These are phyloP conservation scores for Chloranthus sessilifolius DNA, from an alignment of 164 flowering plant genomes.

Conservation along the genomic window DNA sequence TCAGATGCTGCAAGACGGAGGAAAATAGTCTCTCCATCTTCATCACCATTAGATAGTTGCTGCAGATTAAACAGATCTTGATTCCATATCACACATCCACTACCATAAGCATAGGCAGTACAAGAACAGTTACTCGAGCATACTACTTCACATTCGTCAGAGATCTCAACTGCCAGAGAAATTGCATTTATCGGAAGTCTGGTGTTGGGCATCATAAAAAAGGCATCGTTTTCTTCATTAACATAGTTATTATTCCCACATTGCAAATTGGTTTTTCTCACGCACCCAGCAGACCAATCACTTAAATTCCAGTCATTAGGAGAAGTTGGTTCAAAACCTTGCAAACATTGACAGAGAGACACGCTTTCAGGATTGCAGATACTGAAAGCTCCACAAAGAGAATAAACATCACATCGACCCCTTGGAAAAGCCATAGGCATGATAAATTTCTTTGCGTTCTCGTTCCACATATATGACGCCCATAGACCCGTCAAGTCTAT, in stretches of 20 bases:
- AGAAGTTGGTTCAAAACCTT: slow-evolving; percentile 14
- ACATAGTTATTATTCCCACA: too few species aligned
- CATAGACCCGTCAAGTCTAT: slow-evolving; percentile 18
- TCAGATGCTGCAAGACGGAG: slow-evolving; percentile 1
- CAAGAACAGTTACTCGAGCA: slow-evolving; percentile 18
- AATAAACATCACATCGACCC: slow-evolving; percentile 10
- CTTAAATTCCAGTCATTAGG: slow-evolving; percentile 10
- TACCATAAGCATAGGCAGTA: slow-evolving; percentile 10
- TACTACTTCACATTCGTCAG: slow-evolving; percentile 10
- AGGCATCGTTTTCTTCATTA: not conserved
- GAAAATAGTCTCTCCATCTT: not conserved
- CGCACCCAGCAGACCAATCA: slow-evolving; percentile 21
- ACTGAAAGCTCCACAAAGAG: slow-evolving; percentile 21
- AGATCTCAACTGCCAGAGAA: not conserved
- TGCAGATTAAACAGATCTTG: slow-evolving; percentile 9
- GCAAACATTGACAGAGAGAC: slow-evolving; percentile 11
- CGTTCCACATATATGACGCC: slow-evolving; percentile 11
- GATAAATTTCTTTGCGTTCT: slow-evolving; percentile 2
- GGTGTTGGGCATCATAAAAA: not conserved
- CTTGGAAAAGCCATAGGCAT: slow-evolving; percentile 21
- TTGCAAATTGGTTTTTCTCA: slow-evolving; percentile 11
- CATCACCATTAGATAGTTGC: not conserved
- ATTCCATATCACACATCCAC: slow-evolving; percentile 13
- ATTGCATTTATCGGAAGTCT: not conserved
- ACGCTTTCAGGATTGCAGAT: slow-evolving; percentile 8